Conservation (phyloP, 2,329 filamentous ascomycete genomes). For the Talaromyces albobiverticillius region DNA sequence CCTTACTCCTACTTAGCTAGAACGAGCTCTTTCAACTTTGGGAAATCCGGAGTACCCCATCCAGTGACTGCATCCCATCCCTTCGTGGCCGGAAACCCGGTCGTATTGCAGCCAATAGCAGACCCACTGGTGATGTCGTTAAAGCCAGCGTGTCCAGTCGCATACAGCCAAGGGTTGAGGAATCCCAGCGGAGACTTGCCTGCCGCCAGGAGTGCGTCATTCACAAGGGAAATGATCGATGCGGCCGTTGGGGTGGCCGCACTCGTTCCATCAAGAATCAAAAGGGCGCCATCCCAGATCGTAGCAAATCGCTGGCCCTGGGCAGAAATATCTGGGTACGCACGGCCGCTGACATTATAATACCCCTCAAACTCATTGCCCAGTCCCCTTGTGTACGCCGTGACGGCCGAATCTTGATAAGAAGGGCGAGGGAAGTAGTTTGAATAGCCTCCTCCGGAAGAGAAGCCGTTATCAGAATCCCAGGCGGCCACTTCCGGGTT, state of each 20-base stretch:
- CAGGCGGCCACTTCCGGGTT: constrained; percentile 18
- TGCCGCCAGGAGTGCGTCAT: constrained; percentile 55
- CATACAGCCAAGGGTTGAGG: constrained; percentile 61
- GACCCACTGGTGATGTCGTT: constrained; percentile 50
- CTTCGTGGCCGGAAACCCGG: constrained; percentile 14
- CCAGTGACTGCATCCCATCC: constrained; percentile 33
- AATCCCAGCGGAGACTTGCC: constrained; percentile 55
- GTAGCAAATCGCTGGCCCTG: constrained; percentile 28
- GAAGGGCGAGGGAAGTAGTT: constrained; percentile 44
- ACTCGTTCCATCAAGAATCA: constrained; percentile 37
- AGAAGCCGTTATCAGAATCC: constrained; percentile 22
- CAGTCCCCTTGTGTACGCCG: constrained; percentile 37
- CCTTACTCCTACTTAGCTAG: background rate
- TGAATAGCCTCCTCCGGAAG: constrained; percentile 45
- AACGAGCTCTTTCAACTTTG: constrained; percentile 2
- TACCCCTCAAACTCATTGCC: constrained; percentile 35
- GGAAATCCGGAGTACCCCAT: constrained; percentile 22
- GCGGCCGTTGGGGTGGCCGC: constrained; percentile 59
- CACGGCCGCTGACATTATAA: constrained; percentile 54
- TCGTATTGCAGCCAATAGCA: constrained; percentile 43
- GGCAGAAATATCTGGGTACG: constrained; percentile 60
- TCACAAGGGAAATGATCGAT: constrained; percentile 59
- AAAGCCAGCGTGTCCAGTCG: constrained; percentile 37
- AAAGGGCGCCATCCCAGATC: constrained; percentile 22
- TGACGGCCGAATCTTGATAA: constrained; percentile 42